Evolutionary conservation across 352 stramenopile species (phyloP).

Genomic region (Globisporangium canariense): DNA sequence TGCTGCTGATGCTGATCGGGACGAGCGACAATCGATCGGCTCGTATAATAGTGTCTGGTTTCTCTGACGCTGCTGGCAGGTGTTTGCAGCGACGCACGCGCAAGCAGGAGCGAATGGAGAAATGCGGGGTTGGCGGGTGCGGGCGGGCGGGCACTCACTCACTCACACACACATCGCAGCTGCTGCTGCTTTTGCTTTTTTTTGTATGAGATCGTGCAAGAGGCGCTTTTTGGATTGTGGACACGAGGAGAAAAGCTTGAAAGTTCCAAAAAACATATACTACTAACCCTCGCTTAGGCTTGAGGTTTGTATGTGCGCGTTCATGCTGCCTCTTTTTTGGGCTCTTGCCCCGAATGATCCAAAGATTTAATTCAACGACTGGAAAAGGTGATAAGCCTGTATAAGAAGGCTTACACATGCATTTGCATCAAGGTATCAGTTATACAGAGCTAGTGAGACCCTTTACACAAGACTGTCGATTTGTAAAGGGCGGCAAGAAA

Average conservation of each 20-base stretch:
- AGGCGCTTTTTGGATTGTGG: not conserved
- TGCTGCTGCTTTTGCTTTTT: not conserved
- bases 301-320: not conserved
- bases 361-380: not conserved
- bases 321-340: not conserved
- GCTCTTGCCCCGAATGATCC: not conserved
- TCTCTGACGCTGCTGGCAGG: not conserved
- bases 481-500: not conserved
- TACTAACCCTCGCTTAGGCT: too few species aligned
- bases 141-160: not conserved
- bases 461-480: not conserved
- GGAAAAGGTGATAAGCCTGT: not conserved
- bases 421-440: too few species aligned
- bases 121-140: not conserved
- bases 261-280: slow-evolving; percentile 11
- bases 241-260: slow-evolving; percentile 2
- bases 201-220: slow-evolving; percentile 3
- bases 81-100: not conserved
- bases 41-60: not conserved
- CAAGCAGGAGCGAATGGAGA: slow-evolving; percentile 2
- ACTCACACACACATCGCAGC: not conserved
- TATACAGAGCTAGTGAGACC: not conserved
- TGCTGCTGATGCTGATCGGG: not conserved
- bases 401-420: too few species aligned
- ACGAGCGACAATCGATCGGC: not conserved